phyloP scores from a whole-genome alignment of 78 protist genomes.

The Pelomyxa schiedti region DNA sequence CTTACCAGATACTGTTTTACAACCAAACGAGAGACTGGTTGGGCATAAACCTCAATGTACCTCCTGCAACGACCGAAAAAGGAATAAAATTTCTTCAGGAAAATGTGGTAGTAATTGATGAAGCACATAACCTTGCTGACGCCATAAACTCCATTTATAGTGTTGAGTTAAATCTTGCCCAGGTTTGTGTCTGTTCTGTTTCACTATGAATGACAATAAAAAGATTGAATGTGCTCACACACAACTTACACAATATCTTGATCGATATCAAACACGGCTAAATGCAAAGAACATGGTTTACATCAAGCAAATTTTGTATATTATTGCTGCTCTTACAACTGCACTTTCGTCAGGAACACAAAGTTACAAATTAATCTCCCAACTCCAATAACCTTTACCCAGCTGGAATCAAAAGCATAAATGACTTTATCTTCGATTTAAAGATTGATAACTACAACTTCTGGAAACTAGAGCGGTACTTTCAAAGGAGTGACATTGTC shows the following conservation, averaged over 20 bases:
- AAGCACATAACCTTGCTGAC: conserved; percentile 66
- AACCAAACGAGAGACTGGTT: conserved; percentile 18
- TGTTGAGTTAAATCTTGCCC: background rate
- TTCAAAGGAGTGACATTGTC: conserved; percentile 6
- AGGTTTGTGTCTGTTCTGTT: background rate
- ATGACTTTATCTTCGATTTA: conserved; percentile 4
- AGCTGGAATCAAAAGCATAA: conserved; percentile 2
- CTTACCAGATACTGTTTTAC: conserved; percentile 42
- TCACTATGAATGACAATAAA: background rate
- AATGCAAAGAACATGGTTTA: background rate
- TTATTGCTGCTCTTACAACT: conserved; percentile 6
- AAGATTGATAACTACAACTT: conserved; percentile 30
- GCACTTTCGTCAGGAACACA: background rate
- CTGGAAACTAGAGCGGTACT: conserved; percentile 7
- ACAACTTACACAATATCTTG: conserved; percentile 19
- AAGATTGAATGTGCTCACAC: background rate
- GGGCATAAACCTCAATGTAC: conserved; percentile 17
- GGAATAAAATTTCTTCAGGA: too few species aligned
- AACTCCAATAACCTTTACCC: background rate
- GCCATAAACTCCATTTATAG: conserved; percentile 30
- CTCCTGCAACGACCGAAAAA: too few species aligned
- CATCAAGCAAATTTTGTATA: background rate
- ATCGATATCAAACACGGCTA: conserved; percentile 7
- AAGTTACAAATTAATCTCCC: background rate
- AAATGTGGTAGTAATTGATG: conserved; percentile 58